Percentiles rank a stretch among this genome's conserved stretches.
phyloP scores from a whole-genome alignment of 352 stramenopile genomes.

The Pythium periplocum region DNA sequence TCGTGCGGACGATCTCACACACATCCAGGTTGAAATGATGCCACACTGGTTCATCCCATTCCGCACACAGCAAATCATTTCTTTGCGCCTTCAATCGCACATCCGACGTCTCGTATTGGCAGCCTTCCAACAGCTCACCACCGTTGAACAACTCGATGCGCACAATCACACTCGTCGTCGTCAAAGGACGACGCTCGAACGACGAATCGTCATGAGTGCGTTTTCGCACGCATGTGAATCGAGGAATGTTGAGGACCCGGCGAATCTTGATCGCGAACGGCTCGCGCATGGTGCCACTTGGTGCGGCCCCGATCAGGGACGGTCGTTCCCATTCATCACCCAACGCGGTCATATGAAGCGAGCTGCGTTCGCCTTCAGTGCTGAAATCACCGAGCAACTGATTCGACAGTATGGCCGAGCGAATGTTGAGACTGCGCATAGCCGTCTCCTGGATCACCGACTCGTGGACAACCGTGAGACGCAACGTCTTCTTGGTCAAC shows the following conservation, averaged over 20 bases:
- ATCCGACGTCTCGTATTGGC: slow-evolving; percentile 60
- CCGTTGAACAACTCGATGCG: slow-evolving; percentile 77
- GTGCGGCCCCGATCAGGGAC: slow-evolving; percentile 29
- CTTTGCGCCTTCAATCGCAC: slow-evolving; percentile 67
- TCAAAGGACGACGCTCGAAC: slow-evolving; percentile 39
- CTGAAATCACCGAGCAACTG: slow-evolving; percentile 52
- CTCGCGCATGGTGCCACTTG: slow-evolving; percentile 53
- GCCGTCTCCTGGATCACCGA: slow-evolving; percentile 81
- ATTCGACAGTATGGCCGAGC: slow-evolving; percentile 53
- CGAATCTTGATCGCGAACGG: slow-evolving; percentile 66
- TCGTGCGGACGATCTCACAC: slow-evolving; percentile 60
- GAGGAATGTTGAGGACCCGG: slow-evolving; percentile 82
- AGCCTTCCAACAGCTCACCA: slow-evolving; percentile 62
- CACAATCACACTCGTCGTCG: slow-evolving; percentile 63
- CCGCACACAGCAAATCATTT: slow-evolving; percentile 63
- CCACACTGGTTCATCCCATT: slow-evolving; percentile 74
- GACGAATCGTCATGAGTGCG: slow-evolving; percentile 64
- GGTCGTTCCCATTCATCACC: slow-evolving; percentile 60
- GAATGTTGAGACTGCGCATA: slow-evolving; percentile 73
- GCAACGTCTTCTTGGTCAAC: slow-evolving; percentile 82
- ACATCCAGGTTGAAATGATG: slow-evolving; percentile 77
- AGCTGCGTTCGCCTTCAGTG: slow-evolving; percentile 42
- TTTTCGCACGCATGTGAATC: slow-evolving; percentile 57
- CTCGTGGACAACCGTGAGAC: slow-evolving; percentile 80
- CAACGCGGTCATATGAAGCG: slow-evolving; percentile 70